Conservation (phyloP, 306 rosid genomes). For the Cercis canadensis region DNA sequence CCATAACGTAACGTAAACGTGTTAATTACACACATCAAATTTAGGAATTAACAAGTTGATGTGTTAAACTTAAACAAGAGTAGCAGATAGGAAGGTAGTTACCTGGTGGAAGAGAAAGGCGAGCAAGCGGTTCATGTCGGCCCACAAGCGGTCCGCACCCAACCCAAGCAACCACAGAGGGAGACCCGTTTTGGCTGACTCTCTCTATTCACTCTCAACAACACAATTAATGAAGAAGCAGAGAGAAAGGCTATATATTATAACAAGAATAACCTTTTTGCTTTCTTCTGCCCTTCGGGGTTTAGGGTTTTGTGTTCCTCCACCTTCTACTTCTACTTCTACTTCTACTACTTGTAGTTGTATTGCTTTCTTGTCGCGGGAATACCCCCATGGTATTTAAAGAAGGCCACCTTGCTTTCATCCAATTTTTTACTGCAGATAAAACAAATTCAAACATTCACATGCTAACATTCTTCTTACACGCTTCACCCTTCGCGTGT, state of each 20-base stretch:
- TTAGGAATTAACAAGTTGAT: too few species aligned
- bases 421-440: too few species aligned
- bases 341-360: neutral
- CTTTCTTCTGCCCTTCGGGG: constrained; percentile 1
- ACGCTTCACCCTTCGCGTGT: neutral
- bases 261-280: neutral
- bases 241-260: too few species aligned
- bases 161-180: constrained; percentile 96
- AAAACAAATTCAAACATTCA: too few species aligned
- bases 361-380: too few species aligned
- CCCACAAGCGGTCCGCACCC: constrained; percentile 83
- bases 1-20: too few species aligned
- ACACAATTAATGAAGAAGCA: too few species aligned
- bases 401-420: too few species aligned
- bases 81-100: too few species aligned
- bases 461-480: neutral
- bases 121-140: constrained; percentile 96
- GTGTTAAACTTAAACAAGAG: too few species aligned
- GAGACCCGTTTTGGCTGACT: constrained; percentile 92
- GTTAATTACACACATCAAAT: too few species aligned
- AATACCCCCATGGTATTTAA: neutral
- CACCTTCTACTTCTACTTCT: neutral
- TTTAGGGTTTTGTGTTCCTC: constrained; percentile 37
- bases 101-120: constrained; percentile 96
- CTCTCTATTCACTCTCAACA: neutral